Conservation (phyloP, 2,329 filamentous ascomycete species). For the Chrysoporthe austroafricana region DNA sequence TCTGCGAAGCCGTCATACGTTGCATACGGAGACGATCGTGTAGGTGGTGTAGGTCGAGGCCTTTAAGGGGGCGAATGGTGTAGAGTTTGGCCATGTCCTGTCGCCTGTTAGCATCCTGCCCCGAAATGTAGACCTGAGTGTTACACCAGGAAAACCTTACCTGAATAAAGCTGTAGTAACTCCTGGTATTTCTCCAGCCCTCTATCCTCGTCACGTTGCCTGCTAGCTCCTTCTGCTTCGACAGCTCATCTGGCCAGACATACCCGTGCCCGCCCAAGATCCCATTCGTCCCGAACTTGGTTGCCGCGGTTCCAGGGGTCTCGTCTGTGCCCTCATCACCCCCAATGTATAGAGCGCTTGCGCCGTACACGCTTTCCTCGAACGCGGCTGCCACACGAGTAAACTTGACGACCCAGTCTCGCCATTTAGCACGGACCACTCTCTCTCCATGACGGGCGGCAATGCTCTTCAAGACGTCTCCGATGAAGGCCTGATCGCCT, state of each 20-base stretch:
- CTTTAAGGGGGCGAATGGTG: conserved; percentile 69
- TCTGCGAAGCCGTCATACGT: conserved; percentile 74
- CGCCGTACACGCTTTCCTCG: conserved; percentile 93
- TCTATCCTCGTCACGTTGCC: conserved; percentile 93
- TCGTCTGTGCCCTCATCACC: conserved; percentile 68
- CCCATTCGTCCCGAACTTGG: conserved; percentile 17
- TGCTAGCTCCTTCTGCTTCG: conserved; percentile 82
- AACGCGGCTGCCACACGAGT: conserved; percentile 91
- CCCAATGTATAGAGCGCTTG: conserved; percentile 84
- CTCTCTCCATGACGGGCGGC: conserved; percentile 85
- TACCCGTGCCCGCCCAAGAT: conserved; percentile 79
- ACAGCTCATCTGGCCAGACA: conserved; percentile 85
- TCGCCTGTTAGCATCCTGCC: conserved; percentile 36
- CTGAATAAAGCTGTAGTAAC: conserved; percentile 95
- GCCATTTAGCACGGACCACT: conserved; percentile 89
- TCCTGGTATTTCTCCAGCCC: conserved; percentile 93
- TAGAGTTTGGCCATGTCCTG: conserved; percentile 70
- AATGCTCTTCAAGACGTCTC: conserved; percentile 81
- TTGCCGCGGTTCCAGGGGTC: conserved; percentile 57
- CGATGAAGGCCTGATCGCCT: conserved; percentile 88
- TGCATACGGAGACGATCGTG: conserved; percentile 88
- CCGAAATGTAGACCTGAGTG: not conserved
- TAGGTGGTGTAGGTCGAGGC: conserved; percentile 88
- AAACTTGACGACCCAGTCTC: conserved; percentile 93
- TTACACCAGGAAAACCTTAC: conserved; percentile 49